Percentiles rank a stretch among this genome's conserved stretches.
Conservation (phyloP, 2,329 filamentous ascomycete genomes). For the Cladobotryum mycophilum region DNA sequence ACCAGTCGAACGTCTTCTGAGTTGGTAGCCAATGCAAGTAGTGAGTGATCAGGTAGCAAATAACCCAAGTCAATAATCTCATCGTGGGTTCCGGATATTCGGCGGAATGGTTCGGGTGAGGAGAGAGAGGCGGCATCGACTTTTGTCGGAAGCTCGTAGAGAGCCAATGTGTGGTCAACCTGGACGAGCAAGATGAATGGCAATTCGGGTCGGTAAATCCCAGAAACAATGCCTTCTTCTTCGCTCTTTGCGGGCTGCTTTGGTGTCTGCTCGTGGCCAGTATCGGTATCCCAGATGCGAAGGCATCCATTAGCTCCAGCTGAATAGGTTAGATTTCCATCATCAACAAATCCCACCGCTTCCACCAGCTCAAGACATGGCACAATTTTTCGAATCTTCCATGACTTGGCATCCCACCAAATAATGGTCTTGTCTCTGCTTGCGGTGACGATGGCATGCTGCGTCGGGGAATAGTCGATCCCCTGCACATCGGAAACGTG, state of each 20-base stretch:
- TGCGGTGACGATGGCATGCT: slow-evolving; percentile 73
- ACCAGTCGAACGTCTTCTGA: slow-evolving; percentile 88
- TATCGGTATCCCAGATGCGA: slow-evolving; percentile 74
- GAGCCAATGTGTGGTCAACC: slow-evolving; percentile 77
- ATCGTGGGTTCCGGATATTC: slow-evolving; percentile 93
- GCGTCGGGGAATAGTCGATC: slow-evolving; percentile 70
- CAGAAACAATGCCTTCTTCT: slow-evolving; percentile 62
- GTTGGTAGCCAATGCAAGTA: slow-evolving; percentile 89
- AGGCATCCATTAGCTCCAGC: slow-evolving; percentile 79
- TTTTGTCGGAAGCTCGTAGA: slow-evolving; percentile 53
- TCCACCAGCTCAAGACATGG: slow-evolving; percentile 84
- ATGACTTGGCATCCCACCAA: slow-evolving; percentile 80
- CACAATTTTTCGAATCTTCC: slow-evolving; percentile 75
- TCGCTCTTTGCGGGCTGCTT: slow-evolving; percentile 60
- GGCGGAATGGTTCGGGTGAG: slow-evolving; percentile 52
- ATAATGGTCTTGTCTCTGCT: slow-evolving; percentile 92
- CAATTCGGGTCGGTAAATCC: slow-evolving; percentile 58
- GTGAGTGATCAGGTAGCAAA: slow-evolving; percentile 69
- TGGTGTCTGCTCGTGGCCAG: slow-evolving; percentile 70
- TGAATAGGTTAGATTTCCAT: slow-evolving; percentile 69
- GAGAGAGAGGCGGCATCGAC: slow-evolving; percentile 28
- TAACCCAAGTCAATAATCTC: slow-evolving; percentile 95
- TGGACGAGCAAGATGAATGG: slow-evolving; percentile 75
- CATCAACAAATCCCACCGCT: slow-evolving; percentile 68
- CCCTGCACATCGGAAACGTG: slow-evolving; percentile 93